phyloP scores from a whole-genome alignment of 768 basidiomycete genomes.

The Filobasidium floriforme region DNA sequence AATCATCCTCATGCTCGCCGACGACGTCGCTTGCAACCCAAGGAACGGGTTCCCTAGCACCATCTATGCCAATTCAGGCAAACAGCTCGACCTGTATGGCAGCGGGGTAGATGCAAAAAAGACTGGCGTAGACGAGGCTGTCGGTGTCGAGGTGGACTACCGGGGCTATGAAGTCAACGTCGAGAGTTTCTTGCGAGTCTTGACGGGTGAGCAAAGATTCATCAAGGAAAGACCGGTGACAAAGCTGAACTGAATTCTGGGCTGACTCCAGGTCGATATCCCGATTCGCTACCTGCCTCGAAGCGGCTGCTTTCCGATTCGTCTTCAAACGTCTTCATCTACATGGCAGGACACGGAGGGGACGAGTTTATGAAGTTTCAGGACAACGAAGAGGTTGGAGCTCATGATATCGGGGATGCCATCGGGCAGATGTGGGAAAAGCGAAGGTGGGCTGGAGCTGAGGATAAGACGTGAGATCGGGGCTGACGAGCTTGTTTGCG shows the following conservation, averaged over 20 bases:
- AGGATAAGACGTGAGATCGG: background rate
- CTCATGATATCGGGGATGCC: slow-evolving; percentile 94
- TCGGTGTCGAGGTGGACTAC: slow-evolving; percentile 96
- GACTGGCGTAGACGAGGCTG: slow-evolving; percentile 35
- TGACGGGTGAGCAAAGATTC: slow-evolving; percentile 62
- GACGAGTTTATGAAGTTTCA: slow-evolving; percentile 99
- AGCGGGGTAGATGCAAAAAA: slow-evolving; percentile 13
- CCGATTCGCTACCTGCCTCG: slow-evolving; percentile 74
- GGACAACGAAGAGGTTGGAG: slow-evolving; percentile 95
- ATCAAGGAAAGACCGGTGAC: background rate
- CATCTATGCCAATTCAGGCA: slow-evolving; percentile 80
- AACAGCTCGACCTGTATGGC: slow-evolving; percentile 81
- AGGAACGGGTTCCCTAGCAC: slow-evolving; percentile 86
- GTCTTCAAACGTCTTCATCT: slow-evolving; percentile 85
- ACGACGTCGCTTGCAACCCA: slow-evolving; percentile 88
- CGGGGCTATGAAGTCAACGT: slow-evolving; percentile 96
- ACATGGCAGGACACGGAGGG: slow-evolving; percentile 97
- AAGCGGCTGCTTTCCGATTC: slow-evolving; percentile 89
- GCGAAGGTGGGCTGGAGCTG: slow-evolving; percentile 57
- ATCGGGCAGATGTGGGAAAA: slow-evolving; percentile 99
- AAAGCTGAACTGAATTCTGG: background rate
- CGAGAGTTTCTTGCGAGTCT: slow-evolving; percentile 82
- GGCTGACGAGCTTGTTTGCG: background rate
- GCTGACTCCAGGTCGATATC: slow-evolving; percentile 61
- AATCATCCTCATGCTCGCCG: slow-evolving; percentile 97